A percentile compares a stretch with the other conserved stretches of the same genome.
Evolutionary conservation across 768 basidiomycete genomes (phyloP).

Genomic region (Neoboletus brunneissimus): DNA sequence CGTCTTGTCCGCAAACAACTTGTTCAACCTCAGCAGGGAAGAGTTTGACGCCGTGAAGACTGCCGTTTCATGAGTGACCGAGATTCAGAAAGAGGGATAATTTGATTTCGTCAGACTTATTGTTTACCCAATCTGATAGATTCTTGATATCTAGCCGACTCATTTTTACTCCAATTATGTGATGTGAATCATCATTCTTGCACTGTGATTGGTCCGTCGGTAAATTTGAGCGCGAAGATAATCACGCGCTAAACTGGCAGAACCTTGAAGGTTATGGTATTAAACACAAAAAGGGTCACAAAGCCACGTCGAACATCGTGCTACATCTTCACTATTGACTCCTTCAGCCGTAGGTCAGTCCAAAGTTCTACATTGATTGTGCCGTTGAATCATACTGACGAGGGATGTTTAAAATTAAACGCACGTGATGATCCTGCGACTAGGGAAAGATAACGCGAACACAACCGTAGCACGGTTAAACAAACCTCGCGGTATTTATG

Average conservation of each 20-base stretch:
- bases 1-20: conserved; percentile 15
- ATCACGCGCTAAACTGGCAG: conserved; percentile 1
- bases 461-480: not conserved
- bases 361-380: not conserved
- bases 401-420: not conserved
- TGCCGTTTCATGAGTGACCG: conserved; percentile 22
- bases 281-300: conserved; percentile 18
- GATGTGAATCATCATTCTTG: conserved; percentile 14
- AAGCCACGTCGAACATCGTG: conserved; percentile 5
- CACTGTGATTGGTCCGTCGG: conserved; percentile 19
- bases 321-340: not conserved
- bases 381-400: conserved; percentile 1
- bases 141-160: conserved; percentile 26
- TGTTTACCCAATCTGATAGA: conserved; percentile 15
- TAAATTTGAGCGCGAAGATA: conserved; percentile 9
- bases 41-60: conserved; percentile 23
- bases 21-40: conserved; percentile 30
- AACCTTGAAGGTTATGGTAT: conserved; percentile 13
- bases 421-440: conserved; percentile 4
- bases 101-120: conserved; percentile 9
- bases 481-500: conserved; percentile 14
- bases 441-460: conserved; percentile 8
- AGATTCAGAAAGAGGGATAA: conserved; percentile 10
- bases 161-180: conserved; percentile 27
- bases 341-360: conserved; percentile 12